Evolutionary conservation across 2,329 filamentous ascomycete species (phyloP).

Genomic region (Fusarium austroafricanum): DNA sequence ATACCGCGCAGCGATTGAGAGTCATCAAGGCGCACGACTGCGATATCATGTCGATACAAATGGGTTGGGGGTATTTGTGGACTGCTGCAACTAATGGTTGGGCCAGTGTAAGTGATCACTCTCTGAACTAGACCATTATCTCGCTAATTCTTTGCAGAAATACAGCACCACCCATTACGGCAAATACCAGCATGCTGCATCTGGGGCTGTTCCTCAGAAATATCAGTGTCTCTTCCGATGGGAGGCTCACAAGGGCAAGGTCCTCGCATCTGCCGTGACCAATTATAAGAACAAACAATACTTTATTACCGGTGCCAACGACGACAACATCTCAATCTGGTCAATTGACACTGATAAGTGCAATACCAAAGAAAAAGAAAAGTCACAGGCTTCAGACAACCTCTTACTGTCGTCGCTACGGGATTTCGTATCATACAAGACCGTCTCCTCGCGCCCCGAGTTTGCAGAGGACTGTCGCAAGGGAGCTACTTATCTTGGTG

Average conservation of each 20-base stretch:
- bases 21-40: slow-evolving; percentile 84
- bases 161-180: slow-evolving; percentile 75
- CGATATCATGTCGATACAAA: slow-evolving; percentile 87
- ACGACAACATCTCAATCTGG: slow-evolving; percentile 91
- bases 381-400: slow-evolving; percentile 57
- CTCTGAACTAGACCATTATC: rapidly evolving
- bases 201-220: slow-evolving; percentile 75
- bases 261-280: slow-evolving; percentile 84
- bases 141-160: slow-evolving; percentile 60
- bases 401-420: slow-evolving; percentile 77
- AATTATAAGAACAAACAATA: slow-evolving; percentile 77
- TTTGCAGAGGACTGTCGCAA: slow-evolving; percentile 92
- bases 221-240: slow-evolving; percentile 84
- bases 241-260: slow-evolving; percentile 87
- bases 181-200: slow-evolving; percentile 61
- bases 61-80: slow-evolving; percentile 87
- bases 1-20: slow-evolving; percentile 89
- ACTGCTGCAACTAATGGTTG: slow-evolving; percentile 91
- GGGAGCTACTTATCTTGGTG: slow-evolving; percentile 89
- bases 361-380: slow-evolving; percentile 53
- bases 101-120: slow-evolving; percentile 73
- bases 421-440: slow-evolving; percentile 92
- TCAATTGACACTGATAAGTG: slow-evolving; percentile 66
- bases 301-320: slow-evolving; percentile 95
- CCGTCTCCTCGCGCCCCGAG: slow-evolving; percentile 86